Evolutionary conservation across 2,329 filamentous ascomycete genomes (phyloP).

Genomic region (Dactylellina cionopaga): DNA sequence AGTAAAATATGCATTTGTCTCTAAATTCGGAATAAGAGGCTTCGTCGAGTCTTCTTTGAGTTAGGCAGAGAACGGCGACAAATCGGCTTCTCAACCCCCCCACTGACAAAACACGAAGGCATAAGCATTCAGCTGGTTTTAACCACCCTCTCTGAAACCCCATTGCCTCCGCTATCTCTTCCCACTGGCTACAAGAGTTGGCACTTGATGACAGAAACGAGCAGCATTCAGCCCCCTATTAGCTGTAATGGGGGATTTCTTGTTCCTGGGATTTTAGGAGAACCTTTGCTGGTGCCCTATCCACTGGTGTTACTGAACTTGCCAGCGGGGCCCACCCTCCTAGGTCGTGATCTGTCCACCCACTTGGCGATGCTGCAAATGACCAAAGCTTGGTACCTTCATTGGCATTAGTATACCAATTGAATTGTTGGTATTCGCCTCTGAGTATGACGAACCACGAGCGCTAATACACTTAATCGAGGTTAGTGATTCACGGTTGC

Average conservation of each 20-base stretch:
- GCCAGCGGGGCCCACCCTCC: too few relatives aligned
- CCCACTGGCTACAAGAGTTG: too few relatives aligned
- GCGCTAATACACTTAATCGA: too few relatives aligned
- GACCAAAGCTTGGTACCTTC: too few relatives aligned
- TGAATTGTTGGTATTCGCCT: too few relatives aligned
- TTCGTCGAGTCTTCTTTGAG: constrained; percentile 28
- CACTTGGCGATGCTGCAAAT: too few relatives aligned
- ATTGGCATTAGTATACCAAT: too few relatives aligned
- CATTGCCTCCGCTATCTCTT: constrained; percentile 15
- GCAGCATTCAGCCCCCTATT: constrained; percentile 9
- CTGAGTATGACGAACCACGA: too few relatives aligned
- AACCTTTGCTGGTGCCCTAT: constrained; percentile 17
- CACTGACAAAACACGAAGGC: constrained; percentile 17
- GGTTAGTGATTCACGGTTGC: too few relatives aligned
- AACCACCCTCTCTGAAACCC: background rate
- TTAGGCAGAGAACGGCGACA: constrained; percentile 18
- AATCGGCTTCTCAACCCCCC: constrained; percentile 23
- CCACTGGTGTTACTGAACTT: too few relatives aligned
- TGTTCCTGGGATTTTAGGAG: constrained; percentile 8
- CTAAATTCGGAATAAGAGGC: constrained; percentile 36
- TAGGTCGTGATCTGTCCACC: too few relatives aligned
- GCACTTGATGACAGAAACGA: too few relatives aligned
- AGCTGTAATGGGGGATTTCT: constrained; percentile 17
- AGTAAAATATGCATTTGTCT: constrained; percentile 12
- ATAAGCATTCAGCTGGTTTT: constrained; percentile 4